Conservation (phyloP, 1,139 yeast species). For the Yamadazyma sp. region DNA sequence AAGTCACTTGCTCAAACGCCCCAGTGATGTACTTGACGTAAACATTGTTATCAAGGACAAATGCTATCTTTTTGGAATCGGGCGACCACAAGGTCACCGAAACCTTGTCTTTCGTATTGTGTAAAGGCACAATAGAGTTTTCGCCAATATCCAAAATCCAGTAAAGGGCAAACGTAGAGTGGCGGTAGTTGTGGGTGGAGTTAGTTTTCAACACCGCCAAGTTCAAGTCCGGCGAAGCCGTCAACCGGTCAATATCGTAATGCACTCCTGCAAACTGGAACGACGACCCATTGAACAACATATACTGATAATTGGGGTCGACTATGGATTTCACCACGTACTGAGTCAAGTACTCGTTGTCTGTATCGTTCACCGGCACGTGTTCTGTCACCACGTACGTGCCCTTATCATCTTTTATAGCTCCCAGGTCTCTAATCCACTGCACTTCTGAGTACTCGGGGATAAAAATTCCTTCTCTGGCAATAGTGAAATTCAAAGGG, state of each 20-base stretch:
- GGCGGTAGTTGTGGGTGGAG: constrained; percentile 63
- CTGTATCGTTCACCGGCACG: constrained; percentile 2
- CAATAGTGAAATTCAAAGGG: constrained; percentile 30
- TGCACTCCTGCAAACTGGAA: constrained; percentile 38
- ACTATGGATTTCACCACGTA: constrained; percentile 51
- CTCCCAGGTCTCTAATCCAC: constrained; percentile 60
- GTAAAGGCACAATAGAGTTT: constrained; percentile 29
- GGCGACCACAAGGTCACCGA: constrained; percentile 79
- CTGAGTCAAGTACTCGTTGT: constrained; percentile 19
- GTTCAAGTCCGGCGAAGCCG: constrained; percentile 64
- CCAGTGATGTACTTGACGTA: constrained; percentile 32
- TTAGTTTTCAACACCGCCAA: constrained; percentile 58
- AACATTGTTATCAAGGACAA: constrained; percentile 63
- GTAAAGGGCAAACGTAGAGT: constrained; percentile 65
- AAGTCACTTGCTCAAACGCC: constrained; percentile 37
- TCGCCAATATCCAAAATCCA: constrained; percentile 49
- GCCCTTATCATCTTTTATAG: constrained; percentile 49
- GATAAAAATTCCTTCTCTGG: constrained; percentile 50
- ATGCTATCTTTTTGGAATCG: constrained; percentile 61
- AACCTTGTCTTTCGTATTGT: constrained; percentile 23
- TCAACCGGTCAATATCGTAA: constrained; percentile 52
- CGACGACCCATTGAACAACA: constrained; percentile 49
- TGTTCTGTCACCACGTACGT: constrained; percentile 46
- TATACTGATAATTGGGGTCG: constrained; percentile 44
- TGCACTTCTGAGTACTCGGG: constrained; percentile 56